Percentiles rank a stretch among this genome's conserved stretches.
These are phyloP conservation scores for Trapa incisa DNA, from an alignment of 345 rosid species.

Conservation along the genomic window DNA sequence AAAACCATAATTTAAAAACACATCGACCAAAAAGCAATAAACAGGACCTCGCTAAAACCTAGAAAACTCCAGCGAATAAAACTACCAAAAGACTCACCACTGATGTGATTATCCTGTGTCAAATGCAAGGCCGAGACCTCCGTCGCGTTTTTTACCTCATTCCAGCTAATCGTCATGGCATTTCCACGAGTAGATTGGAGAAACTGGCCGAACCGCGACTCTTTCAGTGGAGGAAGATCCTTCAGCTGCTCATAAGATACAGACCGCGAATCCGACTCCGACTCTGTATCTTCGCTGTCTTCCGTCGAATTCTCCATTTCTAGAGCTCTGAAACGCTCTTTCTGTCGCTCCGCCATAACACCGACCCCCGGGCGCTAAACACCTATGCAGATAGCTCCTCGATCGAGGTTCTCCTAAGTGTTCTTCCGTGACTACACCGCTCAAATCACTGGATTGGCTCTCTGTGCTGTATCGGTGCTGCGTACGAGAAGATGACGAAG, in stretches of 20 bases:
- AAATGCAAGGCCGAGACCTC: not conserved
- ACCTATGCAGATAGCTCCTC: not conserved
- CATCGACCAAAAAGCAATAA: not conserved
- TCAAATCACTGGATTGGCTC: not conserved
- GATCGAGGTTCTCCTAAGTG: not conserved
- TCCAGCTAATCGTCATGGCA: not conserved
- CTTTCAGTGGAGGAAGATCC: not conserved
- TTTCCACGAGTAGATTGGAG: not conserved
- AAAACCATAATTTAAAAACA: not conserved
- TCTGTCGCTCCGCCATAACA: conserved; percentile 6
- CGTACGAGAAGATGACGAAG: conserved; percentile 3
- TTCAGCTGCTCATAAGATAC: not conserved
- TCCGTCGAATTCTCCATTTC: not conserved
- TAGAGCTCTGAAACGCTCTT: not conserved
- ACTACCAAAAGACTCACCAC: conserved; percentile 2
- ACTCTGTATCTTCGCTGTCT: not conserved
- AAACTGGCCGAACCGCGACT: conserved; percentile 2
- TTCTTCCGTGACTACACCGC: not conserved
- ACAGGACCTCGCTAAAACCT: not conserved
- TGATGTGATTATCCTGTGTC: not conserved
- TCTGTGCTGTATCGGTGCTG: conserved; percentile 1
- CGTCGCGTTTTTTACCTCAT: conserved; percentile 5
- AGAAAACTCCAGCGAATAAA: not conserved
- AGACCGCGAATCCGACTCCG: conserved; percentile 1
- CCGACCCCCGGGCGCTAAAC: conserved; percentile 2